phyloP scores from a whole-genome alignment of 345 rosid genomes.

The Isatis tinctoria region DNA sequence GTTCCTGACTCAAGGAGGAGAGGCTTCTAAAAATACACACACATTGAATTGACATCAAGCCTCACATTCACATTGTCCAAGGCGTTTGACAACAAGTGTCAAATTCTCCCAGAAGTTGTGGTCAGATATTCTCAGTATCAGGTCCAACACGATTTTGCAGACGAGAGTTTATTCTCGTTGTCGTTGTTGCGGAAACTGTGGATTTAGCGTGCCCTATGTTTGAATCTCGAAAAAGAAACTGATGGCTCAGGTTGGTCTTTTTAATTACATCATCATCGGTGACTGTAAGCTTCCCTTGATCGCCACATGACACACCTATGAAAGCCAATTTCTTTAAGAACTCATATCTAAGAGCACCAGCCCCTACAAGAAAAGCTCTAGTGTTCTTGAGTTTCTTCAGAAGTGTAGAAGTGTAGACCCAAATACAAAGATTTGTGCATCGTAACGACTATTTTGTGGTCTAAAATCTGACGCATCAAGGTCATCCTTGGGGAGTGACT shows the following conservation, averaged over 20 bases:
- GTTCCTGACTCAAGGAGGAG: conserved; percentile 95
- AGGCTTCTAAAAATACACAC: conserved; percentile 88
- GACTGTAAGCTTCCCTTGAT: conserved; percentile 53
- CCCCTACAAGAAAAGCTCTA: conserved; percentile 66
- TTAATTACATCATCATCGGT: conserved; percentile 76
- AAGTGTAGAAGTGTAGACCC: too few relatives aligned
- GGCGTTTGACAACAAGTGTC: conserved; percentile 65
- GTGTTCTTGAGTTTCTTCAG: too few relatives aligned
- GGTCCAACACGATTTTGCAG: conserved; percentile 66
- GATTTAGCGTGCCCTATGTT: conserved; percentile 80
- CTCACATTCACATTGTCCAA: conserved; percentile 85
- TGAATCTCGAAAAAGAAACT: conserved; percentile 70
- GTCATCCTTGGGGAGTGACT: conserved; percentile 64
- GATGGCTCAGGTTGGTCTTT: conserved; percentile 72
- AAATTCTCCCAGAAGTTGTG: conserved; percentile 84
- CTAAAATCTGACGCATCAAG: conserved; percentile 55
- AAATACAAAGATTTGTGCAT: too few relatives aligned
- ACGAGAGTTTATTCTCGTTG: conserved; percentile 53
- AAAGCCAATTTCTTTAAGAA: conserved; percentile 79
- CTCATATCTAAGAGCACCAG: conserved; percentile 92
- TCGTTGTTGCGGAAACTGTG: conserved; percentile 61
- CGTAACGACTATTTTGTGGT: too few relatives aligned
- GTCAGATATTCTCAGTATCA: conserved; percentile 61
- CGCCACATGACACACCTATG: conserved; percentile 67
- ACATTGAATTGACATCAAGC: conserved; percentile 80